Conservation (phyloP, 768 basidiomycete genomes). For the Coprinopsis cinerea region DNA sequence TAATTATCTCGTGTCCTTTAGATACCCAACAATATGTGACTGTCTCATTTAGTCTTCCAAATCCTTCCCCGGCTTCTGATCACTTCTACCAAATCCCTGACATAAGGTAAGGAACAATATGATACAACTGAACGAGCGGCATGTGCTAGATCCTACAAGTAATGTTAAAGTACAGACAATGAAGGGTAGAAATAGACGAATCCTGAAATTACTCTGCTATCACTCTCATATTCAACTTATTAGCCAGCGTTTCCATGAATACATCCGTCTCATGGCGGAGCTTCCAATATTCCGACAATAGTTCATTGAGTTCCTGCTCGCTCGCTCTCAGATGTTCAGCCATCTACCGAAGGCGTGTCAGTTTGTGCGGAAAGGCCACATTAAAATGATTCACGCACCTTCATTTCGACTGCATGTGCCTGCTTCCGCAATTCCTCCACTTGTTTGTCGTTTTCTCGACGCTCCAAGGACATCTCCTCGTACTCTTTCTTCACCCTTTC, state of each 20-base stretch:
- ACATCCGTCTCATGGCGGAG: constrained; percentile 75
- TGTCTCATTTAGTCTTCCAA: no score
- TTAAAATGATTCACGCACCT: constrained; percentile 44
- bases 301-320: constrained; percentile 73
- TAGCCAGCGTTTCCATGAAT: constrained; percentile 83
- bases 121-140: no score
- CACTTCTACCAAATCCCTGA: no score
- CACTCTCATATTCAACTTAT: constrained; percentile 62
- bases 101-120: no score
- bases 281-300: constrained; percentile 80
- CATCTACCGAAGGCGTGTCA: constrained; percentile 44
- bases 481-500: constrained; percentile 75
- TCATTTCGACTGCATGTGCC: constrained; percentile 59
- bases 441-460: constrained; percentile 73
- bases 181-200: background rate
- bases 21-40: no score
- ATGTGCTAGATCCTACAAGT: no score
- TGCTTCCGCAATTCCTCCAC: constrained; percentile 71
- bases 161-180: background rate
- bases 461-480: constrained; percentile 68
- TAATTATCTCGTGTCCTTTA: no score
- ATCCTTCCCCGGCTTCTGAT: no score
- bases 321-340: constrained; percentile 67
- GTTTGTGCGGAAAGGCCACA: constrained; percentile 1
- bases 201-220: constrained; percentile 14